phyloP scores from a whole-genome alignment of 2,329 filamentous ascomycete species.

The Thielaviopsis ethacetica region DNA sequence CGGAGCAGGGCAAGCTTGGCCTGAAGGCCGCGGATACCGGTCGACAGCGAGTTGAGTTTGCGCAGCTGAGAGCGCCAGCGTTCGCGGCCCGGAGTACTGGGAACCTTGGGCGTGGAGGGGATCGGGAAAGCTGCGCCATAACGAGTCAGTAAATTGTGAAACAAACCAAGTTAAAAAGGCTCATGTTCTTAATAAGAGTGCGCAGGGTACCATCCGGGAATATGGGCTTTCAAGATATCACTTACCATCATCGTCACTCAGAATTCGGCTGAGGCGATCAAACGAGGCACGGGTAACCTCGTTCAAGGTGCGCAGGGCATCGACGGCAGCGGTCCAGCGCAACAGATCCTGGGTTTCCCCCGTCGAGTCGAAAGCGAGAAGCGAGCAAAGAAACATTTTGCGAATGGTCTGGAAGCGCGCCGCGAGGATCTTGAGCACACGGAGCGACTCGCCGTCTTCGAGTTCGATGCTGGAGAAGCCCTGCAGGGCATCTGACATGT shows the following conservation, averaged over 20 bases:
- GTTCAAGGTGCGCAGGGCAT: conserved; percentile 54
- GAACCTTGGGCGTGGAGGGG: conserved; percentile 39
- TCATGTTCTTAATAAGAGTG: not conserved
- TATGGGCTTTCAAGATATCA: conserved; percentile 9
- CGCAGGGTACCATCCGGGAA: no score
- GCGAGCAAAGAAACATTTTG: conserved; percentile 74
- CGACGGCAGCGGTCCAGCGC: conserved; percentile 63
- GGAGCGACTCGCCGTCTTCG: conserved; percentile 65
- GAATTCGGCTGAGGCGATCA: conserved; percentile 47
- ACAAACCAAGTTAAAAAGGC: no score
- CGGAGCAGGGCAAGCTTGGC: conserved; percentile 85
- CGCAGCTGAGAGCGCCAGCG: conserved; percentile 74
- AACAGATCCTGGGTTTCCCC: conserved; percentile 61
- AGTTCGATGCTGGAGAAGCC: conserved; percentile 44
- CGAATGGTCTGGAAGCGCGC: conserved; percentile 66
- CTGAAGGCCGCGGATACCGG: conserved; percentile 79
- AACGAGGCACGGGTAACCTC: conserved; percentile 44
- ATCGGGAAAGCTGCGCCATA: conserved; percentile 30
- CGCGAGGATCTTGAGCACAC: conserved; percentile 65
- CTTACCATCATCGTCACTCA: conserved; percentile 68
- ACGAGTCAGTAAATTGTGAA: conserved; percentile 10
- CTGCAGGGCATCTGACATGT: conserved; percentile 52
- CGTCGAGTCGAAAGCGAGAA: conserved; percentile 72
- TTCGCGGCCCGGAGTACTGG: conserved; percentile 59
- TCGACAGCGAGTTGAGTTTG: conserved; percentile 74